Evolutionary conservation across 176 grass and related monocot genomes (phyloP), one percentile per base, ranked within the genome.

Genomic region (Aegilops sharonensis): DNA sequence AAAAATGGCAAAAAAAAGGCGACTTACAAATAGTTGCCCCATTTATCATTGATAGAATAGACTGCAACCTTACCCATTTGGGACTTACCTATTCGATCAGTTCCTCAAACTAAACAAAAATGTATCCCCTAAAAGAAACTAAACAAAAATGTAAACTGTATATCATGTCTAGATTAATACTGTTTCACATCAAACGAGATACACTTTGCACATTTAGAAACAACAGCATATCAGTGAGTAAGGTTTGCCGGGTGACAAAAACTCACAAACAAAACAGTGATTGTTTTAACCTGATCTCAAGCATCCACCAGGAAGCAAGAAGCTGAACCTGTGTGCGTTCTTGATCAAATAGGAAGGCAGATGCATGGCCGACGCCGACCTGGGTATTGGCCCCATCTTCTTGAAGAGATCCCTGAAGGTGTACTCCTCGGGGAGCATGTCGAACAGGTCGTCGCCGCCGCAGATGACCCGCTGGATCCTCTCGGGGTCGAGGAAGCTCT

Each of bases 401-500:
- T 86, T 88, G 69, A 98, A 87, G 35, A 98, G 87, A 31, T 94
- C 93, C 79, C 66, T 92, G 48, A 98, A 98, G 13, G 91, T 94
- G 56, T 95, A 98, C 83, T 98, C 93, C 83, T 98, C 96, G 11
- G 96, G 96, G 65, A 98, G 86, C 96, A 98, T 94, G 89, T 91
- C 93, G 80, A 98, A 98, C 40, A 98, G 83, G 74, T 98, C 90
- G 4, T 84, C 91, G 14, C 93, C 96, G 11, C 79, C 68, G 74
- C 96, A 98, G 47, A 98, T 91, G 68, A 98, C 87, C 78, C 68
- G 89, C 88, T 98, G 96, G 62, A 98, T 98, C 68, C 96, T 94
- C 13, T 81, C 84, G 10, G 81, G 90, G 23, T 95, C 89, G 12
- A 98, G 71, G 82, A 94, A 95, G 78, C 88, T 94, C 36, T 72